These are phyloP conservation scores for Amanita phalloides DNA, from an alignment of 768 basidiomycete species.

Conservation along the genomic window DNA sequence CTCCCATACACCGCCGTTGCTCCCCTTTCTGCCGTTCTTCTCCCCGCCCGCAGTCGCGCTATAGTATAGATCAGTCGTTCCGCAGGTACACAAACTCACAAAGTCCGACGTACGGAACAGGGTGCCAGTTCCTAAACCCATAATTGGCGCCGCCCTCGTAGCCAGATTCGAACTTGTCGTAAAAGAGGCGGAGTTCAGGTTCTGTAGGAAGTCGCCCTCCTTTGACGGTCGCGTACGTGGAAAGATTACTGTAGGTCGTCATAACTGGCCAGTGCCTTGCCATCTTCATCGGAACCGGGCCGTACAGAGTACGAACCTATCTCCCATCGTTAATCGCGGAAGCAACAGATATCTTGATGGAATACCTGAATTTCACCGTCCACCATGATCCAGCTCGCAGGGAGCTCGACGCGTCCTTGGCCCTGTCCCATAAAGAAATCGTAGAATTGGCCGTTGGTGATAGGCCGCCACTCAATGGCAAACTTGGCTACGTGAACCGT, in stretches of 20 bases:
- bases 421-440: slow-evolving; percentile 42
- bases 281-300: slow-evolving; percentile 65
- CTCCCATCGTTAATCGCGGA: background rate
- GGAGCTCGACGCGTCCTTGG: slow-evolving; percentile 37
- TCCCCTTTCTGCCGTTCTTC: slow-evolving; percentile 43
- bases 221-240: slow-evolving; percentile 70
- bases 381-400: slow-evolving; percentile 64
- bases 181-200: slow-evolving; percentile 73
- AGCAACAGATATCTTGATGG: background rate
- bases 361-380: slow-evolving; percentile 40
- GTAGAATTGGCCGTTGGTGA: slow-evolving; percentile 84
- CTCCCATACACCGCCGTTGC: slow-evolving; percentile 97
- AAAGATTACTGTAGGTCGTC: slow-evolving; percentile 68
- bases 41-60: slow-evolving; percentile 62
- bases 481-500: slow-evolving; percentile 55
- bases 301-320: slow-evolving; percentile 80
- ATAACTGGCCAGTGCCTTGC: slow-evolving; percentile 84
- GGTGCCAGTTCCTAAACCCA: slow-evolving; percentile 92
- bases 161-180: slow-evolving; percentile 61
- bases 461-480: slow-evolving; percentile 72
- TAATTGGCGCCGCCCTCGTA: slow-evolving; percentile 73
- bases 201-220: slow-evolving; percentile 95
- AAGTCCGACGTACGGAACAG: slow-evolving; percentile 60
- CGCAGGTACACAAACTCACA: too few relatives aligned
- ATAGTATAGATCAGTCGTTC: background rate